Evolutionary conservation across 2,329 filamentous ascomycete genomes (phyloP).

Genomic region (Didymella arachidicola): DNA sequence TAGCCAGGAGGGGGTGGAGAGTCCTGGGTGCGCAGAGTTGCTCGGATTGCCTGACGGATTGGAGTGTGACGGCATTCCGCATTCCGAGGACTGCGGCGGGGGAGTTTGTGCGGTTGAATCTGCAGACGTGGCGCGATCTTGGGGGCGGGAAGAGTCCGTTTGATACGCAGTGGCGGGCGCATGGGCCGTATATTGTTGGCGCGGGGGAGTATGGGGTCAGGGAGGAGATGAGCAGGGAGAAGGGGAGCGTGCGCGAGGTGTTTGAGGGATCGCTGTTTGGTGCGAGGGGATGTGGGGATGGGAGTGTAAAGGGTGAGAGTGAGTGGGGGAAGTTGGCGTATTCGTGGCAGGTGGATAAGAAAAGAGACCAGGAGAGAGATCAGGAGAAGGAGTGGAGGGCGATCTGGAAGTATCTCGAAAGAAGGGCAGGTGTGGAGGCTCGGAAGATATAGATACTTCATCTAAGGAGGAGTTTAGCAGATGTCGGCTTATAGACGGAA

Average conservation of each 20-base stretch:
- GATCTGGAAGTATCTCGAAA: no score
- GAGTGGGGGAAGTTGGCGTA: no score
- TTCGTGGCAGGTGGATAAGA: no score
- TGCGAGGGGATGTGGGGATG: no score
- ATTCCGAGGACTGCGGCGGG: conserved; percentile 17
- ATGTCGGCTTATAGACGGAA: no score
- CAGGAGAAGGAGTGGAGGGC: no score
- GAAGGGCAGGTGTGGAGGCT: no score
- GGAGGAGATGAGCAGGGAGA: conserved; percentile 17
- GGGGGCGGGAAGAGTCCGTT: conserved; percentile 37
- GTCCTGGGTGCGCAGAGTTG: conserved; percentile 33
- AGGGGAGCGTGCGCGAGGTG: conserved; percentile 27
- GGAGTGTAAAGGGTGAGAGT: no score
- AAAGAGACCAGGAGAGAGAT: no score
- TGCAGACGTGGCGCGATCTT: conserved; percentile 40
- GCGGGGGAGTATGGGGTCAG: conserved; percentile 4
- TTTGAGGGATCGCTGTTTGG: conserved; percentile 25
- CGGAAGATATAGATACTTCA: no score
- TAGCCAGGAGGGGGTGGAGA: conserved; percentile 26
- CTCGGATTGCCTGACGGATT: conserved; percentile 38
- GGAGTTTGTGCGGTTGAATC: conserved; percentile 23
- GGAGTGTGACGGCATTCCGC: conserved; percentile 21
- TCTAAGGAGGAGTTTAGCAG: no score
- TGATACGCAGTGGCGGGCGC: conserved; percentile 37
- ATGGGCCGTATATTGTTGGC: conserved; percentile 30